phyloP scores from a whole-genome alignment of 768 basidiomycete genomes.

The Termitomyces bulborhizus region DNA sequence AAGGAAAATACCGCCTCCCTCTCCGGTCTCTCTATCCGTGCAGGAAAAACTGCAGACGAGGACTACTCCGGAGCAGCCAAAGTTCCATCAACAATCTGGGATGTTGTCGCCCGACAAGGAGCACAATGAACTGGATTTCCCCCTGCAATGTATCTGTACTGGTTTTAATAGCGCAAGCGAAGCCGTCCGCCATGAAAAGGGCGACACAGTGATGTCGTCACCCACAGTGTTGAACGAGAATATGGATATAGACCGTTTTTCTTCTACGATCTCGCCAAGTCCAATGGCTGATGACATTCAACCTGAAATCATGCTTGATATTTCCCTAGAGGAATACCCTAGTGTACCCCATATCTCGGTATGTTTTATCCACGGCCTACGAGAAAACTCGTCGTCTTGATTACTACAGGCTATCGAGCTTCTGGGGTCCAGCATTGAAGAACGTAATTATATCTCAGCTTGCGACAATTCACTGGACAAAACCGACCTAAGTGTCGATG shows the following conservation, averaged over 20 bases:
- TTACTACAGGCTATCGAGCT: background rate
- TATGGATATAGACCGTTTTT: background rate
- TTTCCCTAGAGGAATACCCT: background rate
- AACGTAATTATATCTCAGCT: background rate
- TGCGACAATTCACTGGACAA: background rate
- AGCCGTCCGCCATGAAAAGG: background rate
- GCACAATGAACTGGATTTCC: background rate
- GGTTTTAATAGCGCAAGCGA: background rate
- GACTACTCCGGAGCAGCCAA: background rate
- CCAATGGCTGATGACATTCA: no score
- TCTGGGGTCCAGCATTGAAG: background rate
- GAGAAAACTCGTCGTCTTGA: background rate
- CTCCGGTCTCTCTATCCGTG: background rate
- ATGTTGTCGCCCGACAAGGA: background rate
- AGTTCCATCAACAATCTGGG: background rate
- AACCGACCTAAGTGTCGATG: background rate
- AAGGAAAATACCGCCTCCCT: background rate
- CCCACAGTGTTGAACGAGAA: background rate
- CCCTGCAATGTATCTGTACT: background rate
- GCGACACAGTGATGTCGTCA: background rate
- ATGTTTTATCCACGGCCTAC: background rate
- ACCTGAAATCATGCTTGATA: background rate
- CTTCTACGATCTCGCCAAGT: background rate
- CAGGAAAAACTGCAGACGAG: background rate
- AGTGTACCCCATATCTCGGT: background rate